Conservation (phyloP, 208 protist species). For the Vickermania spadyakhi region DNA sequence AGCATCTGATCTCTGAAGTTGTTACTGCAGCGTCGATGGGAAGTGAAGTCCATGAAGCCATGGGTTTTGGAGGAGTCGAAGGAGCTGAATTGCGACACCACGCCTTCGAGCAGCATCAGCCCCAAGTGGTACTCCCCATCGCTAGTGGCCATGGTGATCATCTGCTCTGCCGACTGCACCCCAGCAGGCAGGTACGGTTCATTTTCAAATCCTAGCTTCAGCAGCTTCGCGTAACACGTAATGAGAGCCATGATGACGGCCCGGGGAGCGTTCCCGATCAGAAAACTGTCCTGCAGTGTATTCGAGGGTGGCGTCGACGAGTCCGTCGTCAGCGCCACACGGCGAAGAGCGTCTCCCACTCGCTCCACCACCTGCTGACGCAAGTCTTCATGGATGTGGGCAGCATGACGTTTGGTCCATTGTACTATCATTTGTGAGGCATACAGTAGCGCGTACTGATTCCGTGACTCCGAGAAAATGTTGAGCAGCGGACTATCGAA, state of each 20-base stretch:
- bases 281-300: constrained; percentile 32
- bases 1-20: constrained; percentile 68
- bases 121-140: constrained; percentile 14
- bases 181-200: background rate
- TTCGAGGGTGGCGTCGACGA: too few relatives aligned
- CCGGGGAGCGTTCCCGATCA: constrained; percentile 60
- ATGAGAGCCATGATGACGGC: constrained; percentile 54
- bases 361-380: constrained; percentile 39
- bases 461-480: constrained; percentile 55
- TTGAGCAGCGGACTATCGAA: constrained; percentile 22
- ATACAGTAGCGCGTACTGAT: constrained; percentile 72
- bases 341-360: constrained; percentile 43
- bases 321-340: constrained; percentile 23
- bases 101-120: constrained; percentile 39
- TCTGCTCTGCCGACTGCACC: background rate
- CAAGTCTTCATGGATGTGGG: constrained; percentile 29
- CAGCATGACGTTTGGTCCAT: constrained; percentile 53
- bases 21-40: constrained; percentile 67
- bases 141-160: background rate
- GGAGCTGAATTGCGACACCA: constrained; percentile 59
- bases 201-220: constrained; percentile 25
- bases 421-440: constrained; percentile 51
- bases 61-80: constrained; percentile 56
- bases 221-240: constrained; percentile 28
- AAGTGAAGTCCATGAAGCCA: constrained; percentile 62